Percentiles rank a stretch among this genome's conserved stretches.
Evolutionary conservation across 495 filamentous ascomycete species (phyloP).

Genomic region (Trichoderma virens): DNA sequence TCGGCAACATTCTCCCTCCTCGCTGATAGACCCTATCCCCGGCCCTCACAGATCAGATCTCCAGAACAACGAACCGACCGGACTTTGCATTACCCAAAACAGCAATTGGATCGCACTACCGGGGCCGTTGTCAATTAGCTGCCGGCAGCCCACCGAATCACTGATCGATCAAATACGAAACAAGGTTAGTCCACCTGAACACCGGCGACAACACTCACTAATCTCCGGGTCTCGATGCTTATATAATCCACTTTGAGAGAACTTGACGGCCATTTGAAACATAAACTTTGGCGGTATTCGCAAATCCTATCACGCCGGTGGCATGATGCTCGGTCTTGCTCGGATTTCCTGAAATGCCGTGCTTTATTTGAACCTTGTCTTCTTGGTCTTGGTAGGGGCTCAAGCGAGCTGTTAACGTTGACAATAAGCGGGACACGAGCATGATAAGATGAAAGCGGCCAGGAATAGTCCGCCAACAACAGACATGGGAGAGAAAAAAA

Average conservation of each 20-base stretch:
- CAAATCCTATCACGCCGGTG: not conserved
- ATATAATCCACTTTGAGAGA: not conserved
- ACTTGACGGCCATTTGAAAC: no score
- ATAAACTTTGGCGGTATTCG: not conserved
- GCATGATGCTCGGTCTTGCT: not conserved
- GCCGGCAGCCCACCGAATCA: not conserved
- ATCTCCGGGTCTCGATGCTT: not conserved
- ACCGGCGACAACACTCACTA: not conserved
- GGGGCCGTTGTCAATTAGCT: not conserved
- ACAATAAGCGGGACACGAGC: not conserved
- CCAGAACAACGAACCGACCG: not conserved
- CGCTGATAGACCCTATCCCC: not conserved
- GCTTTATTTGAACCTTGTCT: not conserved
- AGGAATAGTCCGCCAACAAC: no score
- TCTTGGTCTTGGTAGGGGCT: no score
- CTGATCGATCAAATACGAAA: not conserved
- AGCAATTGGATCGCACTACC: not conserved
- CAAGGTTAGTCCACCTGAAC: not conserved
- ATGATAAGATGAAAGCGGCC: no score
- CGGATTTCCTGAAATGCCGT: not conserved
- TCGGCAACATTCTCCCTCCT: not conserved
- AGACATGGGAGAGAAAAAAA: no score
- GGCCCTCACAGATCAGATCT: not conserved
- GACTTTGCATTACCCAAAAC: not conserved
- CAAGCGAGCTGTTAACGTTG: no score